phyloP scores from a whole-genome alignment of 2,329 filamentous ascomycete species.

The Botrytis porri region DNA sequence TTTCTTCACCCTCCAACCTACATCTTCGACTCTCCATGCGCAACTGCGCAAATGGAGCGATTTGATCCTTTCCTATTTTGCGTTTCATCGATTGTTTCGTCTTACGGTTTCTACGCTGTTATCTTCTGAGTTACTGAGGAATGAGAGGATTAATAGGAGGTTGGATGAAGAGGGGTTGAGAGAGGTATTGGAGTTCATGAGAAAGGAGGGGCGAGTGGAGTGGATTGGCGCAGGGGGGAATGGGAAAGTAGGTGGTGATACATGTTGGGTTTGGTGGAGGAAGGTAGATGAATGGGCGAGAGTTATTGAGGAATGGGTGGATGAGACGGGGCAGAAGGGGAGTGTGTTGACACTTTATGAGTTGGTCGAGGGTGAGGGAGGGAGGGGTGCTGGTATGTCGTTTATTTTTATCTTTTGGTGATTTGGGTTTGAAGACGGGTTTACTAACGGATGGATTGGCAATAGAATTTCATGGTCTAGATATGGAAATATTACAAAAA shows the following conservation, averaged over 20 bases:
- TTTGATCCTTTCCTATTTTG: constrained; percentile 81
- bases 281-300: constrained; percentile 88
- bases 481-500: constrained; percentile 74
- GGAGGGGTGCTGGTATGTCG: constrained; percentile 58
- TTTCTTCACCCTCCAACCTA: constrained; percentile 81
- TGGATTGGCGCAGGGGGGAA: constrained; percentile 64
- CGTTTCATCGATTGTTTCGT: constrained; percentile 71
- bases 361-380: constrained; percentile 80
- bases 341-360: constrained; percentile 91
- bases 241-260: constrained; percentile 44
- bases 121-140: constrained; percentile 57
- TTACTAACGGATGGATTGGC: constrained; percentile 6
- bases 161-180: constrained; percentile 51
- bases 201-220: constrained; percentile 60
- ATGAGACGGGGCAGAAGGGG: constrained; percentile 84
- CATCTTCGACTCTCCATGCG: constrained; percentile 67
- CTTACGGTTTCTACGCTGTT: constrained; percentile 64
- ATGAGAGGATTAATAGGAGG: constrained; percentile 52
- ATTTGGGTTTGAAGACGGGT: not conserved
- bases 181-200: constrained; percentile 59
- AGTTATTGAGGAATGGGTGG: constrained; percentile 44
- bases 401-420: not conserved
- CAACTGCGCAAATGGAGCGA: constrained; percentile 84
- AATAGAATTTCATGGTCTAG: constrained; percentile 83
- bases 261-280: constrained; percentile 79